These are phyloP conservation scores for Coemansia sp. DNA, from an alignment of 192 early-diverging fungal species.

Conservation along the genomic window DNA sequence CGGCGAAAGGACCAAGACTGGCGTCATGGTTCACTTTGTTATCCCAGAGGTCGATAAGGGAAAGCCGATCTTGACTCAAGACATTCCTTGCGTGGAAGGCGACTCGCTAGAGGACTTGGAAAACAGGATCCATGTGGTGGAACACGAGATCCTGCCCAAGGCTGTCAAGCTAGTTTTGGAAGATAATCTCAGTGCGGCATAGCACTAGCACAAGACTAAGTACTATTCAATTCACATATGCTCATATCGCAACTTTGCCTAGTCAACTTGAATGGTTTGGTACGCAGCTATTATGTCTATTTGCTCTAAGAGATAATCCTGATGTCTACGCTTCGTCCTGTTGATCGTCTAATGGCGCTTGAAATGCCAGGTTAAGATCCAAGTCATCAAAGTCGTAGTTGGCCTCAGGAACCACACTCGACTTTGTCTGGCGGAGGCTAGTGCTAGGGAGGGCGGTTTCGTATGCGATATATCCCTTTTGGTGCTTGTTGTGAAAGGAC, in stretches of 20 bases:
- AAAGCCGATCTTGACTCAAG: constrained; percentile 76
- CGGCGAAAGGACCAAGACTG: constrained; percentile 71
- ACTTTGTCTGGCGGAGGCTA: constrained; percentile 13
- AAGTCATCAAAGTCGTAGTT: constrained; percentile 43
- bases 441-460: constrained; percentile 19
- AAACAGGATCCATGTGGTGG: constrained; percentile 81
- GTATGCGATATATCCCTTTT: constrained; percentile 62
- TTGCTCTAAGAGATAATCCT: neutral
- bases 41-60: constrained; percentile 96
- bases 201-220: neutral
- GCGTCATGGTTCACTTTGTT: constrained; percentile 92
- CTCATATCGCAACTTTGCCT: neutral
- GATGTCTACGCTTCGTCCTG: neutral
- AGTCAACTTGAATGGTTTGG: neutral
- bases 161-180: constrained; percentile 56
- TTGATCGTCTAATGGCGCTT: neutral
- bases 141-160: constrained; percentile 86
- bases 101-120: constrained; percentile 86
- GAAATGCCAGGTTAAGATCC: constrained; percentile 21
- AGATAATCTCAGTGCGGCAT: neutral
- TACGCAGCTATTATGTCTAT: neutral
- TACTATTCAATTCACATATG: neutral
- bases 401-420: constrained; percentile 22
- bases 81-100: constrained; percentile 70
- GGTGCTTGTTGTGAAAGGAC: constrained; percentile 58